phyloP scores from a whole-genome alignment of 495 filamentous ascomycete species.

The Aspergillus nidulans region DNA sequence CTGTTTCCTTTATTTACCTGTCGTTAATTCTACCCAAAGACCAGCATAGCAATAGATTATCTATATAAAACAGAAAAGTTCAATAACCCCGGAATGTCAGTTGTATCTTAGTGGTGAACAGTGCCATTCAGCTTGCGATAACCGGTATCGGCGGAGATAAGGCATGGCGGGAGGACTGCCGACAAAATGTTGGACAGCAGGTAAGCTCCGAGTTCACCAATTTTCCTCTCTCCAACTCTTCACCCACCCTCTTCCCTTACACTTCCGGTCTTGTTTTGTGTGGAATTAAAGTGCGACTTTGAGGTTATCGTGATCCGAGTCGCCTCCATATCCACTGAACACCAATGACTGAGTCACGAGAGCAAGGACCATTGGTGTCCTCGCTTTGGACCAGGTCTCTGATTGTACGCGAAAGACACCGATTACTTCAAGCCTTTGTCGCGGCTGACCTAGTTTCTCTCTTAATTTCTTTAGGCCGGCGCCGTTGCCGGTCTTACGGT shows the following conservation, averaged over 20 bases:
- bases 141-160: slow-evolving; percentile 5
- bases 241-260: background rate
- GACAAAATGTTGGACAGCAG: background rate
- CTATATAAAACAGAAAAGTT: background rate
- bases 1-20: slow-evolving; percentile 9
- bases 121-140: background rate
- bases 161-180: background rate
- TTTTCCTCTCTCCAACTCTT: background rate
- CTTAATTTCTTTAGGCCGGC: slow-evolving; percentile 57
- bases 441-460: background rate
- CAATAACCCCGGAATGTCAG: no score
- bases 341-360: slow-evolving; percentile 30
- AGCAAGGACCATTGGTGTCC: slow-evolving; percentile 36
- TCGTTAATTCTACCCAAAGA: slow-evolving; percentile 8
- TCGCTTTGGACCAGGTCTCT: slow-evolving; percentile 42
- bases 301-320: background rate
- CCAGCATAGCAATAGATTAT: slow-evolving; percentile 1
- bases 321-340: background rate
- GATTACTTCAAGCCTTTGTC: background rate
- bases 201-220: background rate
- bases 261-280: background rate
- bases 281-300: background rate
- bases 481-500: slow-evolving; percentile 82
- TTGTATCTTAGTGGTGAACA: no score
- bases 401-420: slow-evolving; percentile 25